phyloP scores from a whole-genome alignment of 805 yeast genomes.

The Pichia californica region DNA sequence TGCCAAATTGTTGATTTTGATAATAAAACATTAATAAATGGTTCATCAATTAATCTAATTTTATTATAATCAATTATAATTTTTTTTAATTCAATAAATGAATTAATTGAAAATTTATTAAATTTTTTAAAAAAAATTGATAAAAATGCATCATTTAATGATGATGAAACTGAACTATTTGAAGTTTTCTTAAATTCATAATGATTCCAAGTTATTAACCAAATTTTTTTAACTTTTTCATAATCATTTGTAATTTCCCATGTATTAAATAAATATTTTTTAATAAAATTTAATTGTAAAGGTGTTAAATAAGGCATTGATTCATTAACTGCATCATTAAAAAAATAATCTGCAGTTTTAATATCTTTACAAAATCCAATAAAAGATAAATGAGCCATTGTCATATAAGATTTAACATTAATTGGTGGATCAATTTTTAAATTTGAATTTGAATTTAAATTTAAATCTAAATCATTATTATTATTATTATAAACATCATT shows the following conservation, averaged over 20 bases:
- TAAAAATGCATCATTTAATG: conserved; percentile 63
- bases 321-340: conserved; percentile 61
- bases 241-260: conserved; percentile 52
- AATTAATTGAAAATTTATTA: conserved; percentile 45
- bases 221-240: conserved; percentile 51
- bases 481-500: conserved; percentile 37
- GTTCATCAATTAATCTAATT: conserved; percentile 61
- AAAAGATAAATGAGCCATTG: conserved; percentile 71
- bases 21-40: conserved; percentile 72
- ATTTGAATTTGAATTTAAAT: conserved; percentile 29
- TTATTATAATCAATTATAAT: conserved; percentile 50
- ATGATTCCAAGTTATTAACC: conserved; percentile 55
- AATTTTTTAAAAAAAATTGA: conserved; percentile 58
- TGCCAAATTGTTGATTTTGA: conserved; percentile 64
- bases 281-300: conserved; percentile 68
- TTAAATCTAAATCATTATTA: not conserved
- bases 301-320: conserved; percentile 69
- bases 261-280: conserved; percentile 54
- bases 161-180: conserved; percentile 64
- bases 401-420: conserved; percentile 45
- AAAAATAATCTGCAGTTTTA: conserved; percentile 64
- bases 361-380: conserved; percentile 74
- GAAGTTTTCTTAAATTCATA: conserved; percentile 45
- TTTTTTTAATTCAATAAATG: conserved; percentile 50
- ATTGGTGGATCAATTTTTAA: conserved; percentile 29